A percentile compares a stretch with the other conserved stretches of the same genome.
These are phyloP conservation scores for Cutaneotrichosporon arboriforme DNA, from an alignment of 1,284 basidiomycete genomes.

Conservation along the genomic window DNA sequence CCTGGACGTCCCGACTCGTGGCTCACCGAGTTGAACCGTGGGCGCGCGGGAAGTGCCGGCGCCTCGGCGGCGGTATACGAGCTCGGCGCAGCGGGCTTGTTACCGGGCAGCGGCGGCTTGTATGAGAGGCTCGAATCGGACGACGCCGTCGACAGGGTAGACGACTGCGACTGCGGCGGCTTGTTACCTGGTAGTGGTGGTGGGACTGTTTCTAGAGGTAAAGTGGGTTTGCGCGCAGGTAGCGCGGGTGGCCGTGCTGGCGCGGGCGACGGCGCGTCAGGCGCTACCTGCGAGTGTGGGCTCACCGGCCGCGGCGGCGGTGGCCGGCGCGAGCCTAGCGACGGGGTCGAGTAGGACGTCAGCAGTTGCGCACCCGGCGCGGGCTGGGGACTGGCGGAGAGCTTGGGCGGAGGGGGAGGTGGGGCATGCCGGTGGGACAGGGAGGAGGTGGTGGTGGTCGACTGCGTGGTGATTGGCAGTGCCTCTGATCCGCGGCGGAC, in stretches of 20 bases:
- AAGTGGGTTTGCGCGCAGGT: conserved; percentile 9
- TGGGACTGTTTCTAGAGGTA: neutral
- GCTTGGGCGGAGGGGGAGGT: conserved; percentile 5
- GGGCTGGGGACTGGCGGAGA: neutral
- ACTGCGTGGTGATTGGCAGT: too few relatives aligned
- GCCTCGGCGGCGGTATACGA: neutral
- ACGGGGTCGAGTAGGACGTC: too few relatives aligned
- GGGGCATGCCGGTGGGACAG: neutral
- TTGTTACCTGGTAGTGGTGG: conserved; percentile 9
- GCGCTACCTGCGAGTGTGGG: neutral
- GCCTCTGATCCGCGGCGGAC: too few relatives aligned
- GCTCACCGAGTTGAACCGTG: conserved; percentile 7
- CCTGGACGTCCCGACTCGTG: neutral
- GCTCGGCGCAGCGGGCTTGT: conserved; percentile 23
- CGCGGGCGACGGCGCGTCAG: neutral
- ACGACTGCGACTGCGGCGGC: neutral
- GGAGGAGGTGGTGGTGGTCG: too few relatives aligned
- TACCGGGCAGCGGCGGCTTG: conserved; percentile 24
- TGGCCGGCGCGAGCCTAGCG: neutral
- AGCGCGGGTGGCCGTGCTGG: neutral
- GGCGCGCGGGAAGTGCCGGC: conserved; percentile 18
- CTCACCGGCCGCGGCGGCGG: neutral
- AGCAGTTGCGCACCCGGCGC: too few relatives aligned
- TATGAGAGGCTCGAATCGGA: neutral
- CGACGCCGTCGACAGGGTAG: neutral